Conservation (phyloP, 352 stramenopile species). For the Phytophthora agathidicida region DNA sequence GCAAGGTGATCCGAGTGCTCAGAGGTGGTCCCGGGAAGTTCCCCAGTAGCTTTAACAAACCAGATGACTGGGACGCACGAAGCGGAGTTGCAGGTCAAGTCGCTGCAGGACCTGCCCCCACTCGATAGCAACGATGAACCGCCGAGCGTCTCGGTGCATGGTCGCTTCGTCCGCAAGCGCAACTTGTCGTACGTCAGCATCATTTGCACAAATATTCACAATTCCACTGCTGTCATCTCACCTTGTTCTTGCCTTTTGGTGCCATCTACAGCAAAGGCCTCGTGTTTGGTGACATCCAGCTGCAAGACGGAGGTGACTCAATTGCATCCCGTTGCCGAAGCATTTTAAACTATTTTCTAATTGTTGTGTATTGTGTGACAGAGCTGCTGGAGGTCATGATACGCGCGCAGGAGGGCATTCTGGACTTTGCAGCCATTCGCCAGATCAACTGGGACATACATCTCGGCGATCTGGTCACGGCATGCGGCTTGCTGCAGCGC, state of each 20-base stretch:
- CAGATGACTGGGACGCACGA: constrained; percentile 32
- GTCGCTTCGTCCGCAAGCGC: constrained; percentile 78
- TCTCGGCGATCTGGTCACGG: constrained; percentile 66
- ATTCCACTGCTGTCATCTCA: background rate
- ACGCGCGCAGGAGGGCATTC: constrained; percentile 55
- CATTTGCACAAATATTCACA: background rate
- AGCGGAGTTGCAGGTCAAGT: constrained; percentile 7
- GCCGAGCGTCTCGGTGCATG: constrained; percentile 46
- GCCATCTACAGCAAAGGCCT: constrained; percentile 65
- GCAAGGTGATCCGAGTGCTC: no score
- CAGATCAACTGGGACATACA: constrained; percentile 86
- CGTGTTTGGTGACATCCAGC: constrained; percentile 82
- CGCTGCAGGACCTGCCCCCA: constrained; percentile 18
- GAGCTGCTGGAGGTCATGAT: constrained; percentile 87
- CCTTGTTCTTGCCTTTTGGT: background rate
- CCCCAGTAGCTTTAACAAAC: no score
- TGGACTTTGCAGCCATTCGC: constrained; percentile 67
- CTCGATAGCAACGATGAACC: constrained; percentile 8
- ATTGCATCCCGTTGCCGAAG: background rate
- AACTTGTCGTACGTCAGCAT: constrained; percentile 74
- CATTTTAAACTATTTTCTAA: background rate
- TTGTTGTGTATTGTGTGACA: constrained; percentile 13
- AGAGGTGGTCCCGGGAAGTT: no score
- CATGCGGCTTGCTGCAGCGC: constrained; percentile 43
- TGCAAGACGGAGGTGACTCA: constrained; percentile 59